A percentile compares a stretch with the other conserved stretches of the same genome.
phyloP scores from a whole-genome alignment of 768 basidiomycete species.

The Crucibulum laeve region DNA sequence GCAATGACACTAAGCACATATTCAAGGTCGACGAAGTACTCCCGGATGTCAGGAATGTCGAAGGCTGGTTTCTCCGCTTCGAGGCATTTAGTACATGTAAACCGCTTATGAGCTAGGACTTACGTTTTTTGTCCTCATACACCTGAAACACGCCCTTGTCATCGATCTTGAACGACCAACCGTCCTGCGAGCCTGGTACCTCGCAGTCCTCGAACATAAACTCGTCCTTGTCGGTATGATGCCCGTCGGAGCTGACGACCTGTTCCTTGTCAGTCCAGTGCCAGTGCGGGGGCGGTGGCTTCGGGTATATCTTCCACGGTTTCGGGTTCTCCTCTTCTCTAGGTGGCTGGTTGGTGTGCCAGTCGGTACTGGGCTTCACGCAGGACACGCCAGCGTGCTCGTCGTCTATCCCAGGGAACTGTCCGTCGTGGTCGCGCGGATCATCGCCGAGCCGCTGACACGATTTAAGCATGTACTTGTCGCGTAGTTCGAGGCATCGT shows the following conservation, averaged over 20 bases:
- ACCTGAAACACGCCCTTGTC: conserved; percentile 91
- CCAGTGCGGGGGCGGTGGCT: conserved; percentile 95
- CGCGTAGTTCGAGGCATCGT: conserved; percentile 84
- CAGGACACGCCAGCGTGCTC: conserved; percentile 61
- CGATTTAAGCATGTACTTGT: conserved; percentile 90
- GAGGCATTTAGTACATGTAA: conserved; percentile 7
- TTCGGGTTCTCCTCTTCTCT: conserved; percentile 29
- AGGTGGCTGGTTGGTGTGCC: conserved; percentile 10
- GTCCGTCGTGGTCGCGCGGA: conserved; percentile 84
- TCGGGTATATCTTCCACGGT: conserved; percentile 88
- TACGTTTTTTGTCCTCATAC: conserved; percentile 44
- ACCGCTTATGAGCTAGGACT: neutral
- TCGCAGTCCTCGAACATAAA: conserved; percentile 71
- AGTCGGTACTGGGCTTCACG: conserved; percentile 57
- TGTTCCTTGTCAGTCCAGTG: conserved; percentile 65
- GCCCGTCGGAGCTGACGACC: conserved; percentile 37
- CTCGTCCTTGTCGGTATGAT: conserved; percentile 29
- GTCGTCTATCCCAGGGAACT: conserved; percentile 66
- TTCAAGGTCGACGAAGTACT: conserved; percentile 96
- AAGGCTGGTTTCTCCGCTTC: conserved; percentile 53
- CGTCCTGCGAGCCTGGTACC: conserved; percentile 64
- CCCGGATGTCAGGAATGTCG: conserved; percentile 79
- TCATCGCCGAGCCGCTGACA: conserved; percentile 93
- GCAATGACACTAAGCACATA: conserved; percentile 86
- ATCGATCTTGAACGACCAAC: conserved; percentile 72